These are phyloP conservation scores for Aurantiochytrium sp. DNA, from an alignment of 108 stramenopile species.

Conservation along the genomic window DNA sequence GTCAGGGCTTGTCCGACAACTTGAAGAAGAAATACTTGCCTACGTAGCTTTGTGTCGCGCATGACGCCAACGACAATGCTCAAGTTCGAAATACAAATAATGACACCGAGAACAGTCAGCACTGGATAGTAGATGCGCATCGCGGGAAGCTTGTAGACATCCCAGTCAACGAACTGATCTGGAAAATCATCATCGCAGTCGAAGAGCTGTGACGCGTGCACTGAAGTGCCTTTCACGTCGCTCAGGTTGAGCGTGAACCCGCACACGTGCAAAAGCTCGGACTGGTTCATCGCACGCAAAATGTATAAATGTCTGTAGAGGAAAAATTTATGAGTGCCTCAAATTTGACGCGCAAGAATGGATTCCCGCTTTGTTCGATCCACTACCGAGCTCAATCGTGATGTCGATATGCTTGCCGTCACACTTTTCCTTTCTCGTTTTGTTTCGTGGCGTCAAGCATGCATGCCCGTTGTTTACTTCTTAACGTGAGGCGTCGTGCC, in stretches of 20 bases:
- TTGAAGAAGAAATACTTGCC: background rate
- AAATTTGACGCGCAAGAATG: too few species aligned
- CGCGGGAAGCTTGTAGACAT: background rate
- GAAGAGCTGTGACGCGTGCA: background rate
- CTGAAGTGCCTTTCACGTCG: background rate
- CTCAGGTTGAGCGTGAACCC: background rate
- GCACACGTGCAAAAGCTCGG: background rate
- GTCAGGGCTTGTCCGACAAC: background rate
- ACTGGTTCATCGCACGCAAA: too few species aligned
- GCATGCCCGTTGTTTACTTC: too few species aligned
- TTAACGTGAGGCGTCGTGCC: too few species aligned
- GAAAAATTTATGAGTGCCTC: too few species aligned
- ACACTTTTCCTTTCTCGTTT: too few species aligned
- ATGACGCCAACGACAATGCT: slow-evolving; percentile 6
- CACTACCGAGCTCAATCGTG: too few species aligned
- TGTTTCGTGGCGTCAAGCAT: too few species aligned
- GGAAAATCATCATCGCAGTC: background rate
- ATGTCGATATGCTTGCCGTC: too few species aligned
- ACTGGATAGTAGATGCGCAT: background rate
- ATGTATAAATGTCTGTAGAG: too few species aligned
- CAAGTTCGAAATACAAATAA: background rate
- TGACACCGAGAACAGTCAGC: background rate
- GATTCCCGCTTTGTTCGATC: too few species aligned
- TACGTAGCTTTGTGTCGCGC: background rate
- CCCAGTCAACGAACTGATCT: background rate